Evolutionary conservation across 2,329 filamentous ascomycete genomes (phyloP).

Genomic region (Verticillium albo-atrum): DNA sequence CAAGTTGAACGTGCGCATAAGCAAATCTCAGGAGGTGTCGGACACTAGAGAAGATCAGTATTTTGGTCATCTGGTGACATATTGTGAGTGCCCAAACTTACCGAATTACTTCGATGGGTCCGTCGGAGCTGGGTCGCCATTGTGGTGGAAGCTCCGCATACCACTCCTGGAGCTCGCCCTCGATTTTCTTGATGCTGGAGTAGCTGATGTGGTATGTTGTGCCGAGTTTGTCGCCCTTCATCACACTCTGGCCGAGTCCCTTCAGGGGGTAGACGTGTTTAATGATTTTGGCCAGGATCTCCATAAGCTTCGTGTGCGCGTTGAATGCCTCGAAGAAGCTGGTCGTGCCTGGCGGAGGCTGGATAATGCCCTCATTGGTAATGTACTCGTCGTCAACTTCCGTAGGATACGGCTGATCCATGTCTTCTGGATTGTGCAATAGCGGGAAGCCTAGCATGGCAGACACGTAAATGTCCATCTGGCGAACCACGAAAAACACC

Average conservation of each 20-base stretch:
- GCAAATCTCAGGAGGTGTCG: constrained; percentile 73
- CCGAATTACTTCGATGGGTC: constrained; percentile 70
- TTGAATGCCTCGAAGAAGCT: constrained; percentile 63
- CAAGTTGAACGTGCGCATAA: constrained; percentile 80
- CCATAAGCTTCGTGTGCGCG: constrained; percentile 59
- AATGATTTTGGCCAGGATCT: constrained; percentile 59
- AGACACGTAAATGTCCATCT: constrained; percentile 68
- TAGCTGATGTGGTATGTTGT: constrained; percentile 60
- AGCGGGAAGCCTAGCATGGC: constrained; percentile 63
- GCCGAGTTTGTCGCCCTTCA: constrained; percentile 36
- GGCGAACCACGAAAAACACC: constrained; percentile 64
- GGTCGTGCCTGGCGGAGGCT: constrained; percentile 49
- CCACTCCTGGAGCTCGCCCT: constrained; percentile 60
- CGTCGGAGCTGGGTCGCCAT: constrained; percentile 76
- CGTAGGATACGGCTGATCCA: constrained; percentile 61
- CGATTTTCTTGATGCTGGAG: constrained; percentile 59
- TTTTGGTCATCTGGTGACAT: not conserved
- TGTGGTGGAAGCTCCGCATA: constrained; percentile 65
- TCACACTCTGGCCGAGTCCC: constrained; percentile 41
- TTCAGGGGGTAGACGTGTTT: constrained; percentile 64
- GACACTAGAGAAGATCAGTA: constrained; percentile 33
- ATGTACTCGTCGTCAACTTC: constrained; percentile 67
- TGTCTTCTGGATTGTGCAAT: constrained; percentile 58
- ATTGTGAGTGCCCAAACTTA: constrained; percentile 35
- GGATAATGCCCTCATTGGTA: constrained; percentile 50